Base-by-base conservation (phyloP, 1,284 basidiomycete species). In the Irpex lacteus region DNA sequence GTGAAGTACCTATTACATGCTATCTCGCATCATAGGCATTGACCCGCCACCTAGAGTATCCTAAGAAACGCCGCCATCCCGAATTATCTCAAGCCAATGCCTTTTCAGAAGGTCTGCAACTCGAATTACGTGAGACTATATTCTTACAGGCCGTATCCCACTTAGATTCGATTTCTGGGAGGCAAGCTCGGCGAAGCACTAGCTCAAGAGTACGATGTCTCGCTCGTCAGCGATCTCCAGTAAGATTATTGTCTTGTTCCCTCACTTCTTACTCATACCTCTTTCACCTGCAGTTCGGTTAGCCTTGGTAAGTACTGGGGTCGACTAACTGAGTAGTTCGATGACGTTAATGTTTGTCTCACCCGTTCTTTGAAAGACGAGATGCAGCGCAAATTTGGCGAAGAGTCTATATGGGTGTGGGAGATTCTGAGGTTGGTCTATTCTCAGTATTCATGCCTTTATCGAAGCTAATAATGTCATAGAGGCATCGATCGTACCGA, bases 111-210 rank as follows among this genome's bases (percentile, higher is more conserved):
- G 82, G 94, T 92, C 67, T 60, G 70, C 63, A 40, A 6, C 18
- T 11, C 26, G 11, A 18, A 53, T 37, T 60, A 36, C 59, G 13
- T 53, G 7, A 8, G 15, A 2, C 18, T 8, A 18, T 8, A 18
- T 8, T 52, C 18, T 18, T 8, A 18, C 60, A 18, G 44, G 26
- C 44, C 19, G 11, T 18, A 19, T 57, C 8, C 26, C 21, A 36
- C 7, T 19, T 66, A 97, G 93, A 98, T 99, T 72, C 88, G 98
- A 5, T 95, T 95, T 70, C 80, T 99, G 0, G 97, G 97, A 0
- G 97, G 98, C 4, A 99, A 99, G 77, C 85, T 99, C 0, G 97
- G 98, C 1, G 85, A 88, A 58, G 90, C 94, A 0, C 82, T 99
- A 37, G 94, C 94, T 0, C 86, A 89, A 64, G 91, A 95, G 72